Conservation (phyloP, 2,329 filamentous ascomycete genomes). For the Neofusicoccum umdonicola region DNA sequence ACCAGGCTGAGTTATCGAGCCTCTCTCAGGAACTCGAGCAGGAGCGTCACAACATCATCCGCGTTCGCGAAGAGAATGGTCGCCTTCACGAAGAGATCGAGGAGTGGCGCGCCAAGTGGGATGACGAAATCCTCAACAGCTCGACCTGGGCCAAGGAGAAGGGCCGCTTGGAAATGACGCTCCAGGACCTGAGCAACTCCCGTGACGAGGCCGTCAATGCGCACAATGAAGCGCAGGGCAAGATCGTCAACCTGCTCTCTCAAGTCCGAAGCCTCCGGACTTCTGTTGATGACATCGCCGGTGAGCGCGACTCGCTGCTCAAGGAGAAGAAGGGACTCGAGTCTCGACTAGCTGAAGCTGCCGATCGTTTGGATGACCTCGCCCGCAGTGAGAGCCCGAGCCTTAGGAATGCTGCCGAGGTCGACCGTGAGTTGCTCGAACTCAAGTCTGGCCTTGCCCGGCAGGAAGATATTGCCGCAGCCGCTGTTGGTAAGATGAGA, state of each 20-base stretch:
- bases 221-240: constrained; percentile 91
- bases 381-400: constrained; percentile 81
- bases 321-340: constrained; percentile 92
- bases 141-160: constrained; percentile 99
- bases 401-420: constrained; percentile 81
- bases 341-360: constrained; percentile 79
- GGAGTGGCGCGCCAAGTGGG: constrained; percentile 93
- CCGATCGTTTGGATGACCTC: constrained; percentile 82
- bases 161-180: constrained; percentile 80
- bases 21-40: constrained; percentile 90
- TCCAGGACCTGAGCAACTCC: constrained; percentile 86
- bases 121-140: constrained; percentile 95
- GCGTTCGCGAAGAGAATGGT: constrained; percentile 79
- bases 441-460: constrained; percentile 86
- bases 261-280: constrained; percentile 84
- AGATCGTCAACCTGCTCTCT: constrained; percentile 84
- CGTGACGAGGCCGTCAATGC: constrained; percentile 89
- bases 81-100: constrained; percentile 94
- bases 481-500: constrained; percentile 95
- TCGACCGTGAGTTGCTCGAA: constrained; percentile 85
- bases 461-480: constrained; percentile 87
- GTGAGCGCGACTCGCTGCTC: constrained; percentile 78
- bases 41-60: constrained; percentile 84
- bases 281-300: constrained; percentile 78
- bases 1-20: constrained; percentile 86